Conservation (phyloP, 164 flowering plant species). For the Stephania yunnanensis region DNA sequence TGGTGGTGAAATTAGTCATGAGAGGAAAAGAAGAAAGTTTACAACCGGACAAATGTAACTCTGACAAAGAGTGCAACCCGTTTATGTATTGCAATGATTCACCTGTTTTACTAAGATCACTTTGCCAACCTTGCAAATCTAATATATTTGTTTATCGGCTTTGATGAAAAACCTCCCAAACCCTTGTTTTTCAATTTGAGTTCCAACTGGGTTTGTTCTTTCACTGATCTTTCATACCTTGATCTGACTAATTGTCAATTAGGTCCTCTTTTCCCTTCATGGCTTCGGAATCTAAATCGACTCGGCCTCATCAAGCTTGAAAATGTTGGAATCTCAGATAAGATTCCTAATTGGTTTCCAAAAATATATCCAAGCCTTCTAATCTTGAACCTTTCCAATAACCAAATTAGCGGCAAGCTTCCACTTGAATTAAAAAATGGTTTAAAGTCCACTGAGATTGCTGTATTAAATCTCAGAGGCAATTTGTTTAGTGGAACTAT, state of each 20-base stretch:
- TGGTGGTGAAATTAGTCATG: too few relatives aligned
- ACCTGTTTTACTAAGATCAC: too few relatives aligned
- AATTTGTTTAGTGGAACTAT: too few relatives aligned
- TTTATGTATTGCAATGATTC: too few relatives aligned
- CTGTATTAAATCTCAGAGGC: too few relatives aligned
- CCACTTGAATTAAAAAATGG: too few relatives aligned
- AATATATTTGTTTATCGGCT: neutral
- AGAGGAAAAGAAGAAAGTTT: too few relatives aligned
- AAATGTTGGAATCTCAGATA: constrained; percentile 10
- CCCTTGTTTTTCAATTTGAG: constrained; percentile 13
- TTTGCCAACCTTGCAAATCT: constrained; percentile 9
- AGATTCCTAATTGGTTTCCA: constrained; percentile 12
- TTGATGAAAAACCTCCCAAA: neutral
- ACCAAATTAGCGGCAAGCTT: neutral
- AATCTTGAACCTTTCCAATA: constrained; percentile 9
- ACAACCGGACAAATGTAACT: too few relatives aligned
- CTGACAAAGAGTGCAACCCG: constrained; percentile 1
- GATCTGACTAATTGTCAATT: constrained; percentile 1
- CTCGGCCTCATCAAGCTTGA: neutral
- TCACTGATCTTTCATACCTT: neutral
- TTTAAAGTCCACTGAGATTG: too few relatives aligned
- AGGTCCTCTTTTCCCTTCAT: constrained; percentile 10
- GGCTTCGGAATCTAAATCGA: constrained; percentile 7
- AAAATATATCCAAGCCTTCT: neutral
- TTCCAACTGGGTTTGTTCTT: constrained; percentile 19